A percentile compares a stretch with the other conserved stretches of the same genome.
These are phyloP conservation scores for Calonectria leucothoes DNA, from an alignment of 2,329 filamentous ascomycete species.

Conservation along the genomic window DNA sequence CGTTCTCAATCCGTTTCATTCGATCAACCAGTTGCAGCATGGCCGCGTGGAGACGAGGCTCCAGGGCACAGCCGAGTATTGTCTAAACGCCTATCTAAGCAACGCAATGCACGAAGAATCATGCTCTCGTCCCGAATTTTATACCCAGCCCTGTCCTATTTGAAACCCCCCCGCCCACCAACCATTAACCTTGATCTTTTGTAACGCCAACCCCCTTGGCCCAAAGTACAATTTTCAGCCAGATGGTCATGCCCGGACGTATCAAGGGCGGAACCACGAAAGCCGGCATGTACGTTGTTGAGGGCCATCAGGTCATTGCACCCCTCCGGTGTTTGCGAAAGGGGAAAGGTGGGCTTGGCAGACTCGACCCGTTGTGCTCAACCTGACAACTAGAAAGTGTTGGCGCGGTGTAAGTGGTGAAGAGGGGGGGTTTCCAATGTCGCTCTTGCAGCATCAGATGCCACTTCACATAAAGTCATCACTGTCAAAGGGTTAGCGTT, in stretches of 20 bases:
- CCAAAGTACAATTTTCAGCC: conserved; percentile 16
- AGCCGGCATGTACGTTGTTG: conserved; percentile 1
- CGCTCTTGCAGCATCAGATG: conserved; percentile 18
- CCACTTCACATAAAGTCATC: conserved; percentile 78
- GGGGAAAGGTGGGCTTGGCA: conserved; percentile 9
- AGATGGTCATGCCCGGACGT: conserved; percentile 13
- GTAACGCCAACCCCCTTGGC: conserved; percentile 5
- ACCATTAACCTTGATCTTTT: conserved; percentile 1
- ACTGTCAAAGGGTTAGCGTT: conserved; percentile 53
- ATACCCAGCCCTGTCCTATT: not conserved
- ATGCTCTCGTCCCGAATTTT: not conserved
- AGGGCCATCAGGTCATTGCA: conserved; percentile 10
- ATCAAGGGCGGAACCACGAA: conserved; percentile 23
- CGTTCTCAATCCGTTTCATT: conserved; percentile 9
- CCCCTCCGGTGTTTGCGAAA: conserved; percentile 1
- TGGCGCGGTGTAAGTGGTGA: conserved; percentile 13
- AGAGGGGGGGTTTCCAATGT: conserved; percentile 12
- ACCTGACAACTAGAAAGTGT: conserved; percentile 16
- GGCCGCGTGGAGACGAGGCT: not conserved
- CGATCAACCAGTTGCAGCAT: not conserved
- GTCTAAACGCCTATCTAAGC: conserved; percentile 24
- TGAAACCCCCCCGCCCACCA: not conserved
- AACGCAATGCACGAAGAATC: conserved; percentile 16
- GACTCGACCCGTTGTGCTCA: conserved; percentile 14
- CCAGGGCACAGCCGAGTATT: not conserved